Evolutionary conservation across 495 filamentous ascomycete genomes (phyloP), one percentile per base, ranked within the genome.

Genomic region (Aspergillus sparsus): DNA sequence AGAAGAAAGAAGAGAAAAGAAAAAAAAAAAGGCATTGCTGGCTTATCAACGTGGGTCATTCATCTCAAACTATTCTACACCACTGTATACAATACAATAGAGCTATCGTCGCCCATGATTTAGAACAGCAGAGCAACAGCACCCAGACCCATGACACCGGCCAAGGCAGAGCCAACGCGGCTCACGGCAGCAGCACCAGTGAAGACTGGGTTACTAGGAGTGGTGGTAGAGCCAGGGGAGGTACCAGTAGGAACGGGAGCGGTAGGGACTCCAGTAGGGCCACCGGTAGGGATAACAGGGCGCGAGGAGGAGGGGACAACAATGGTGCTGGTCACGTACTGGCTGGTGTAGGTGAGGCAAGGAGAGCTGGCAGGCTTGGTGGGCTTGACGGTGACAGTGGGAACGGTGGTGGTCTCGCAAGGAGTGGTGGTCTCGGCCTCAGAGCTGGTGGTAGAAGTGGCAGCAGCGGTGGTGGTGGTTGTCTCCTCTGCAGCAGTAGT

Each of bases 101-200:
- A 3, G 21, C 21, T 27, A 27, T 27, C 21, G 3, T 27, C 21
- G 21, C 21, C 21, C 21, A 46, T 46, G 31, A 21, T 16, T 50
- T 59, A 59, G 13, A 59, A 6, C 21, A 53, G 37, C 57, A 70
- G 18, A 35, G 39, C 41, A 13, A 53, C 53, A 16, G 66, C 69
- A 61, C 62, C 71, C 32, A 62, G 54, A 16, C 66, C 64, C 51
- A 66, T 61, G 7, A 65, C 69, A 62, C 70, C 63, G 46, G 68
- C 65, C 7, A 72, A n/a, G 39, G 57, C 49, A 55, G 54, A 65
- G 47, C 62, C 63, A 44, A 69, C 57, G 13, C 62, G 56, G 53
- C 69, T 68, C 16, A 65, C 53, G 46, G 51, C 65, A 15, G 75
- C 75, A 50, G 67, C 74, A 50, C 66, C 74, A 16, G 74, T 75